Evolutionary conservation across 2,329 filamentous ascomycete genomes (phyloP), one percentile per base, ranked within the genome.

Genomic region (Cladosporium oxysporum): DNA sequence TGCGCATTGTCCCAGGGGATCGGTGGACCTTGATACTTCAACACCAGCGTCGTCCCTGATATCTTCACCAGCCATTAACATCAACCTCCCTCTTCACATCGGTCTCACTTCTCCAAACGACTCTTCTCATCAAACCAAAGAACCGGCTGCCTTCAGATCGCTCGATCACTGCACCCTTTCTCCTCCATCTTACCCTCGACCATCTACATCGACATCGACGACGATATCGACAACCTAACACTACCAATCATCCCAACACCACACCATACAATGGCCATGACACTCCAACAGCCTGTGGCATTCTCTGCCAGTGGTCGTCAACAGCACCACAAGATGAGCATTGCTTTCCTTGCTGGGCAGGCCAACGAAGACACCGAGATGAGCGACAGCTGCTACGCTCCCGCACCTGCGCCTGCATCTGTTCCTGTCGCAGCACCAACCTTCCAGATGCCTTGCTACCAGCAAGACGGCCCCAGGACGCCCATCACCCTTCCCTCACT

Each of bases 311-410:
- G 29, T 55, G 49, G 60, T 29, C 60, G 60, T 33, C 60, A 62
- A 50, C 60, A 62, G 49, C 60, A 62, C 60, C 47, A 62, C 49
- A 62, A 62, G 60, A 62, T 62, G 60, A 62, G 60, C 60, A 62
- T 62, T 26, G 60, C 60, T n/a, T 62, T 62, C 60, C 47, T 62
- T 14, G 33, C 57, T 47, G 57, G 57, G 4, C 21, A 41, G 31
- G 33, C 47, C 49, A 62, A 29, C 49, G 60, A 62, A 18, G 60
- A 62, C 33, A 62, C 60, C 23, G 60, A 62, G 33, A 62, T 62
- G 60, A 55, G 31, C 60, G 60, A 62, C 60, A 62, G 33, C 47
- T 55, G 47, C 49, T 41, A 37, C 23, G 47, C 60, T n/a, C 49
- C 49, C 11, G 60, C 60, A 44, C 47, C 59, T 5, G 59, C 59